phyloP scores from a whole-genome alignment of 1,139 yeast genomes.

The Debaryomycetaceae sp. region DNA sequence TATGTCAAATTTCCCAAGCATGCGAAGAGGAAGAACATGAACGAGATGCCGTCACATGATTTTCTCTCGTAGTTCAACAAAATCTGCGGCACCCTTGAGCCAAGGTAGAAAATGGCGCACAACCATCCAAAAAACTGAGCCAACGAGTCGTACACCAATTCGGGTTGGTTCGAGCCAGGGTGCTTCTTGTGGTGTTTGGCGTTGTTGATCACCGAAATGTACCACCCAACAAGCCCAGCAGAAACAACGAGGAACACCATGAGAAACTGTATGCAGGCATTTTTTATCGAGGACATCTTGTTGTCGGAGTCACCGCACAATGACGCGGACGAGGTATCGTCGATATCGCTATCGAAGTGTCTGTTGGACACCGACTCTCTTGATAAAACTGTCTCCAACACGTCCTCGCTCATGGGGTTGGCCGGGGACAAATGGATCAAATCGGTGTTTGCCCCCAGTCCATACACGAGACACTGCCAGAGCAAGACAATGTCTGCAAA shows the following conservation, averaged over 20 bases:
- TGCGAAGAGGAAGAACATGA: conserved; percentile 87
- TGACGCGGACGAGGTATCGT: conserved; percentile 14
- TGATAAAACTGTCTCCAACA: conserved; percentile 52
- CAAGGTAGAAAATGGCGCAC: conserved; percentile 80
- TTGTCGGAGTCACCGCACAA: conserved; percentile 6
- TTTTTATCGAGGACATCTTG: conserved; percentile 15
- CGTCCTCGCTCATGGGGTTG: conserved; percentile 73
- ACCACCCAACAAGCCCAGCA: conserved; percentile 88
- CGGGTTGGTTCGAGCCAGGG: conserved; percentile 25
- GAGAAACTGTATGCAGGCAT: conserved; percentile 46
- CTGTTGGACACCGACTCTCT: conserved; percentile 23
- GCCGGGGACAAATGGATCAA: conserved; percentile 86
- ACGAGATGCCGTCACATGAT: conserved; percentile 90
- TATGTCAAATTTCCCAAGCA: conserved; percentile 89
- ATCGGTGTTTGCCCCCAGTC: conserved; percentile 53
- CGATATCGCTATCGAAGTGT: conserved; percentile 10
- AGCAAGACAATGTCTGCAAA: conserved; percentile 81
- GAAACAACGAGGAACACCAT: conserved; percentile 67
- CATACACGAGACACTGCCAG: conserved; percentile 75
- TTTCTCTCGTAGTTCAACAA: conserved; percentile 75
- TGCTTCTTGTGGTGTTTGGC: conserved; percentile 23
- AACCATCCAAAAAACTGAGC: conserved; percentile 93
- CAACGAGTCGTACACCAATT: conserved; percentile 58
- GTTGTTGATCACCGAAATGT: conserved; percentile 50
- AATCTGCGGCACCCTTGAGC: conserved; percentile 88